Conservation (phyloP, 2,329 filamentous ascomycete genomes). For the Trichoderma harzianum region DNA sequence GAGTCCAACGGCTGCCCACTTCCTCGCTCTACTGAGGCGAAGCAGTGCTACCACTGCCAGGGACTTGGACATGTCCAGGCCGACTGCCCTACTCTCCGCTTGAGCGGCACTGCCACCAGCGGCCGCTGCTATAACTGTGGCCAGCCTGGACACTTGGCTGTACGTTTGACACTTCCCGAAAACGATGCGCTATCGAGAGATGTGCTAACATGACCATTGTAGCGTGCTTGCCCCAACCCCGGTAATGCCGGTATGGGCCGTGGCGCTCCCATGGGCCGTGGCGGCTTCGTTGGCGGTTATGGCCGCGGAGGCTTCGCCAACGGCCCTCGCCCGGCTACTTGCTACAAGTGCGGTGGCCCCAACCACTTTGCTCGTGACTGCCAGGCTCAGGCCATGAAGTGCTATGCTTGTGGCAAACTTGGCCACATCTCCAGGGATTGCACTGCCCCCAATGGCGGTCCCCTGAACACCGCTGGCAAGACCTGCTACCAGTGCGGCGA, state of each 20-base stretch:
- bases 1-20: constrained; percentile 97
- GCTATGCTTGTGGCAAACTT: constrained; percentile 94
- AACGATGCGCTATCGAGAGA: not conserved
- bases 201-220: not conserved
- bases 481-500: constrained; percentile 98
- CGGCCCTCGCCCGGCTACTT: constrained; percentile 65
- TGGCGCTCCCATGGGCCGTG: constrained; percentile 66
- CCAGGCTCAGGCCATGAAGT: constrained; percentile 98
- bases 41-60: constrained; percentile 99
- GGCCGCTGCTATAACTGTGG: constrained; percentile 97
- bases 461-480: constrained; percentile 93
- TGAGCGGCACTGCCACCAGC: constrained; percentile 77
- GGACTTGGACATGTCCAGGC: constrained; percentile 97
- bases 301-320: constrained; percentile 73
- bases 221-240: constrained; percentile 82
- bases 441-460: constrained; percentile 93
- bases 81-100: constrained; percentile 92
- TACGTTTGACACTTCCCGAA: constrained; percentile 43
- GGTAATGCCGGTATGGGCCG: constrained; percentile 58
- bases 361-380: constrained; percentile 99
- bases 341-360: constrained; percentile 76
- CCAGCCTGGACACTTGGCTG: constrained; percentile 86
- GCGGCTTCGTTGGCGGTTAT: constrained; percentile 60
- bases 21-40: constrained; percentile 94
- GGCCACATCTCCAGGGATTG: constrained; percentile 93